Evolutionary conservation across 73 alveolate species (phyloP), one percentile per base, ranked within the genome.

Genomic region (Paramecium sonneborni): DNA sequence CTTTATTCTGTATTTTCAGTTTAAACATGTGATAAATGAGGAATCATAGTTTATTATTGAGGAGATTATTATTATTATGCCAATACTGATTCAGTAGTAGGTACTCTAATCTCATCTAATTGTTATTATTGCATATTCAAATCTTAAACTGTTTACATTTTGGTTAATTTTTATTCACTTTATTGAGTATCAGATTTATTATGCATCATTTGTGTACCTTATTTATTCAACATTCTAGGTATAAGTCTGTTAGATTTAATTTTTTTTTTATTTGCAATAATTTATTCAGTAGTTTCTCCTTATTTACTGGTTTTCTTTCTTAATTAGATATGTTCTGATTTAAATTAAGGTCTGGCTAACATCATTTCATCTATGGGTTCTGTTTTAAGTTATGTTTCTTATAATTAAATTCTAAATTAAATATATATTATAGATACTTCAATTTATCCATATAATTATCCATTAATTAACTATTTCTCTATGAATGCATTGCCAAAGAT

Each of bases 141-240:
- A 30, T 62, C 84, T 62, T 11, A 12, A 32, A 62, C 23, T 62
- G 84, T 62, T 5, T 62, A 32, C 20, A 62, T 26, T 62, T 62
- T 62, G 9, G 84, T 24, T 10, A 62, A 18, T 26, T 79, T 41
- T 18, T 79, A 44, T 28, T 79, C 90, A 44, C 90, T 79, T 6
- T 38, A 23, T 34, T 79, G 24, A 20, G 90, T 43, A 15, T 79
- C 90, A 79, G 90, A 30, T 46, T 79, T 79, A 15, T 30, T 79
- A 44, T 52, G 68, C 23, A 24, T 11, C 32, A 39, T 30, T 24
- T 43, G 15, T 18, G 69, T 79, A 10, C 14, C 12, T 23, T 79
- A 44, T 79, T 62, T 79, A 15, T 35, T 72, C 5, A 72, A 4
- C 32, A 41, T 20, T 72, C 57, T 72, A 0, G 52, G 35, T 34